These are phyloP conservation scores for Chamaecyparis obtusa DNA, from an alignment of 75 land plant species.

Conservation along the genomic window DNA sequence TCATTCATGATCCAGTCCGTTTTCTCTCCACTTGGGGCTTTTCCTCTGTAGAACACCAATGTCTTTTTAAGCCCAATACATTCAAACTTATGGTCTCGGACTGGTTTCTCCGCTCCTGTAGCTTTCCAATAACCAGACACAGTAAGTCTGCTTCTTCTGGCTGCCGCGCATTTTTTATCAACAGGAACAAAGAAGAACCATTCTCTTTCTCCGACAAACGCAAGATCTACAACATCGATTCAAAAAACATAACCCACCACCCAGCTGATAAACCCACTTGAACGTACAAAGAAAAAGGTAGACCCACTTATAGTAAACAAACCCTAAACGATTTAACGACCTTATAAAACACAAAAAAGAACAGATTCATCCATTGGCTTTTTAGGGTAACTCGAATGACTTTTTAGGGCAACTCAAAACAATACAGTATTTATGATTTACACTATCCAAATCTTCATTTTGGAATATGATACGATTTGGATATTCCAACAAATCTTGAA, in stretches of 20 bases:
- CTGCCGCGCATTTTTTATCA: neutral
- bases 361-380: too few relatives aligned
- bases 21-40: slow-evolving; percentile 43
- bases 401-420: too few relatives aligned
- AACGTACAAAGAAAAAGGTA: neutral
- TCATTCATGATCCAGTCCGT: slow-evolving; percentile 81
- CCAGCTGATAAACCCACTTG: neutral
- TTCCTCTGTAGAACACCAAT: slow-evolving; percentile 60
- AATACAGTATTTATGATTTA: too few relatives aligned
- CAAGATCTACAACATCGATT: neutral
- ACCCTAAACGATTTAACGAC: too few relatives aligned
- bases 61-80: slow-evolving; percentile 55
- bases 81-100: slow-evolving; percentile 21
- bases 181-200: neutral
- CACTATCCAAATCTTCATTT: too few relatives aligned
- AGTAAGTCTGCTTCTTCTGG: slow-evolving; percentile 38
- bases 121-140: slow-evolving; percentile 65
- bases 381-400: too few relatives aligned
- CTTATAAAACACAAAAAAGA: too few relatives aligned
- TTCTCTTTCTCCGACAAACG: neutral
- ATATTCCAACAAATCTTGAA: neutral
- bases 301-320: too few relatives aligned
- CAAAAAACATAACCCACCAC: neutral
- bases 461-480: too few relatives aligned
- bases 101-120: slow-evolving; percentile 49